Evolutionary conservation across 495 filamentous ascomycete species (phyloP), one percentile per base, ranked within the genome.

Genomic region (Tuber melanosporum): DNA sequence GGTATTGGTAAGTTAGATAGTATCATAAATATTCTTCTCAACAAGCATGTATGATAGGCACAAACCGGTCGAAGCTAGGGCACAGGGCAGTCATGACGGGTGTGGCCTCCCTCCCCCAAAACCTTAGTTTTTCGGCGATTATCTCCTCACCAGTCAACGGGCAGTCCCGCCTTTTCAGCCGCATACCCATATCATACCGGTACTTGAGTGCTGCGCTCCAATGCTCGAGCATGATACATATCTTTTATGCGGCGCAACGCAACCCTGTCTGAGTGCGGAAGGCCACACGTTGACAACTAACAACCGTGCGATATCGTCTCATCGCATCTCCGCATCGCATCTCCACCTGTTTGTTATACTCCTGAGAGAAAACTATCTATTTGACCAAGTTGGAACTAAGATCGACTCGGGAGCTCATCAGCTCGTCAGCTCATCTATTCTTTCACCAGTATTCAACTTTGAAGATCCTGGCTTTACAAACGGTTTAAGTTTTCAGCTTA

Each of bases 161-260:
- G 69, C 43, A 72, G 73, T 77, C 78, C 78, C 78, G 79, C 77
- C 78, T 79, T 80, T 76, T 80, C 77, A 80, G 39, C 39, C 39
- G 39, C 39, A 41, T 41, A 41, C 39, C 39, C 39, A 1, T 41
- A 41, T 41, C 39, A 41, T 41, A 41, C 39, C 39, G 39, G 39
- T 41, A 41, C 39, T 41, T 3, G 39, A 41, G 1, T 41, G 39
- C 39, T 41, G 39, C 4, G 39, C 39, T 41, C 32, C 32, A 32
- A 32, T 32, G 32, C 32, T 32, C 32, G 32, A 41, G 39, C 39
- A 41, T 41, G 39, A 41, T 41, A 44, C 45, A 32, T 49, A 62
- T 12, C 10, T 10, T 52, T 66, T 70, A 41, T 71, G 52, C 52
- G 73, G 57, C 77, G 71, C 49, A 17, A 17, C 57, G 12, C 57